These are phyloP conservation scores for Fusarium sororula DNA, from an alignment of 2,329 filamentous ascomycete species.

Conservation along the genomic window DNA sequence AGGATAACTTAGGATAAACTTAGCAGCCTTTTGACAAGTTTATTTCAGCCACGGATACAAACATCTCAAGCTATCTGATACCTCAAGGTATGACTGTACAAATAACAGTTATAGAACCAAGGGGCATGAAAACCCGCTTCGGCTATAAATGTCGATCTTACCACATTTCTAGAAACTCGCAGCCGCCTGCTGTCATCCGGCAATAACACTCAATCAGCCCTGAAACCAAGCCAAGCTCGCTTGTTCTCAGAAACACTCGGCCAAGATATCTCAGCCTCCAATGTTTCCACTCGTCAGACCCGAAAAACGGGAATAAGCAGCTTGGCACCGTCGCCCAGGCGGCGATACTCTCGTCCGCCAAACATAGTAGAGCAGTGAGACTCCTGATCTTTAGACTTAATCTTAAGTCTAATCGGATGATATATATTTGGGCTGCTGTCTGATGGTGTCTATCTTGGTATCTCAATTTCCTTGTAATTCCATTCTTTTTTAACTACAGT, in stretches of 20 bases:
- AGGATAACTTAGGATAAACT: background rate
- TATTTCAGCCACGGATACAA: rapidly evolving
- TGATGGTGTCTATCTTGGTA: background rate
- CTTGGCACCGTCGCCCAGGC: conserved; percentile 30
- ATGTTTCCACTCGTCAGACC: conserved; percentile 9
- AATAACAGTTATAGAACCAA: background rate
- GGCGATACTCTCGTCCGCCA: conserved; percentile 36
- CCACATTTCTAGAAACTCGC: background rate
- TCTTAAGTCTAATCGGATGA: conserved; percentile 6
- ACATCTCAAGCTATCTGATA: background rate
- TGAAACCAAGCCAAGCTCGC: conserved; percentile 25
- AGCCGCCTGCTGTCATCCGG: background rate
- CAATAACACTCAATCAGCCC: background rate
- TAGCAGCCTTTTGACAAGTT: background rate
- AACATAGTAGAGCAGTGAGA: conserved; percentile 1
- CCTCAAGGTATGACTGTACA: too few relatives aligned
- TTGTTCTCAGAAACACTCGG: background rate
- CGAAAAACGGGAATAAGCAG: background rate
- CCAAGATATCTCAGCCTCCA: conserved; percentile 14
- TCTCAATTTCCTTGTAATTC: conserved; percentile 4
- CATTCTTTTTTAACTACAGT: conserved; percentile 1
- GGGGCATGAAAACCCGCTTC: too few relatives aligned
- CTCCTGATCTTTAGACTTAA: conserved; percentile 17
- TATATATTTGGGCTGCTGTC: background rate
- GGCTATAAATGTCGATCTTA: background rate